Conservation (phyloP, 2,329 filamentous ascomycete genomes). For the Penicillium sp. region DNA sequence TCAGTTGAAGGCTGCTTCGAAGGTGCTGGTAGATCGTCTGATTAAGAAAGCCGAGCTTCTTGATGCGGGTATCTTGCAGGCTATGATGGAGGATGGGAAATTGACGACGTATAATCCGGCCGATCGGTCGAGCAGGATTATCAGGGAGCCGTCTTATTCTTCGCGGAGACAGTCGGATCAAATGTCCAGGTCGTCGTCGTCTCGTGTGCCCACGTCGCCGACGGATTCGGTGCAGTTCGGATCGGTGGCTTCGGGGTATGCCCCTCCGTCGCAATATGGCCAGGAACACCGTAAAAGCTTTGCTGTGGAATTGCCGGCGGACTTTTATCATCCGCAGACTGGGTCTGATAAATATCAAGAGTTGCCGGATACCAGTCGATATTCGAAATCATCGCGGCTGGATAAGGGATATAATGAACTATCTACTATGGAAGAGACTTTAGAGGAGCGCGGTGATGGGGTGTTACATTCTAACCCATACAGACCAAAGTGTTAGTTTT, state of each 20-base stretch:
- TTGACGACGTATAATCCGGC: constrained; percentile 22
- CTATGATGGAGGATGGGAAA: constrained; percentile 19
- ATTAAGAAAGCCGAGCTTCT: constrained; percentile 51
- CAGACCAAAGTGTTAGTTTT: background rate
- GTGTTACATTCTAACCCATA: background rate
- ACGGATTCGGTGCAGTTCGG: background rate
- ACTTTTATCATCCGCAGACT: constrained; percentile 3
- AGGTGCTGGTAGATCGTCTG: constrained; percentile 65
- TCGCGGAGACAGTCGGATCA: background rate
- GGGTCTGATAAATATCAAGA: background rate
- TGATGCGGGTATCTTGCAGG: constrained; percentile 24
- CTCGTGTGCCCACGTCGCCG: constrained; percentile 2
- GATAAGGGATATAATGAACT: background rate
- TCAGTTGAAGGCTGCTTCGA: constrained; percentile 75
- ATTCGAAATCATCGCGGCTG: background rate
- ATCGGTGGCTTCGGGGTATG: background rate
- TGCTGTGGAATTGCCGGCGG: constrained; percentile 16
- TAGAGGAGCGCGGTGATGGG: background rate
- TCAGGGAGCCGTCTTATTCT: background rate
- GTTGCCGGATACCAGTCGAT: background rate
- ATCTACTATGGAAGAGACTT: background rate
- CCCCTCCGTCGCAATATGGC: background rate
- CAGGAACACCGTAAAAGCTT: background rate
- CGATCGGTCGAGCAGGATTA: constrained; percentile 8
- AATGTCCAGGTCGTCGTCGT: background rate